Evolutionary conservation across 805 yeast species (phyloP).

Genomic region (Candida khao-thaluensis): DNA sequence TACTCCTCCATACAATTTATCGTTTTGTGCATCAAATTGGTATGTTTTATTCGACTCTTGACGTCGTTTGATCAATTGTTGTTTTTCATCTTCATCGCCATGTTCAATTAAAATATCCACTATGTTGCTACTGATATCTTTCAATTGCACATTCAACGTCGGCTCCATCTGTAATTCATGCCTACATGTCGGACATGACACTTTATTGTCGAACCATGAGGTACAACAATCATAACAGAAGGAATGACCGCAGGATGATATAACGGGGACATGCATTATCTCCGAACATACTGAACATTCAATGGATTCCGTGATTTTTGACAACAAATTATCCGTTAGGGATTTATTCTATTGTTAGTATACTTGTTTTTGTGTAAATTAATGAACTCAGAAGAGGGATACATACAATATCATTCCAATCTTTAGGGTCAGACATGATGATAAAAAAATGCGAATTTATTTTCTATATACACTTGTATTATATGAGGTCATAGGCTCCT

Average conservation of each 20-base stretch:
- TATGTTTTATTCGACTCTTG: constrained; percentile 26
- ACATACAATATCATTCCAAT: constrained; percentile 10
- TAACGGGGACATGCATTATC: constrained; percentile 62
- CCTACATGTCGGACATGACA: constrained; percentile 72
- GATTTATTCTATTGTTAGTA: constrained; percentile 11
- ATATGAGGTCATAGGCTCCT: no score
- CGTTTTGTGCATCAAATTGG: constrained; percentile 36
- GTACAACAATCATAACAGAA: constrained; percentile 67
- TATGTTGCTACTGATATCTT: constrained; percentile 40
- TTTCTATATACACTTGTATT: constrained; percentile 3
- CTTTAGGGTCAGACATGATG: constrained; percentile 5
- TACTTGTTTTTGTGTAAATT: background rate
- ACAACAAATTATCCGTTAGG: constrained; percentile 20
- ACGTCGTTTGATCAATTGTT: constrained; percentile 21
- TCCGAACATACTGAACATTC: constrained; percentile 72
- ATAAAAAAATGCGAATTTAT: constrained; percentile 1
- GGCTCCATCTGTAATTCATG: constrained; percentile 49
- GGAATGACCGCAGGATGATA: constrained; percentile 69
- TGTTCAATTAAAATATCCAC: constrained; percentile 40
- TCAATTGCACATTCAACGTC: constrained; percentile 49
- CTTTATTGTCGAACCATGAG: constrained; percentile 57
- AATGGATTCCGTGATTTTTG: constrained; percentile 28
- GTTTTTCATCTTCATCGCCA: constrained; percentile 24
- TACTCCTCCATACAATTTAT: constrained; percentile 46
- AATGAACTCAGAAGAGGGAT: no score